Conservation (phyloP, 2,329 filamentous ascomycete genomes). For the Aspergillus floridensis region DNA sequence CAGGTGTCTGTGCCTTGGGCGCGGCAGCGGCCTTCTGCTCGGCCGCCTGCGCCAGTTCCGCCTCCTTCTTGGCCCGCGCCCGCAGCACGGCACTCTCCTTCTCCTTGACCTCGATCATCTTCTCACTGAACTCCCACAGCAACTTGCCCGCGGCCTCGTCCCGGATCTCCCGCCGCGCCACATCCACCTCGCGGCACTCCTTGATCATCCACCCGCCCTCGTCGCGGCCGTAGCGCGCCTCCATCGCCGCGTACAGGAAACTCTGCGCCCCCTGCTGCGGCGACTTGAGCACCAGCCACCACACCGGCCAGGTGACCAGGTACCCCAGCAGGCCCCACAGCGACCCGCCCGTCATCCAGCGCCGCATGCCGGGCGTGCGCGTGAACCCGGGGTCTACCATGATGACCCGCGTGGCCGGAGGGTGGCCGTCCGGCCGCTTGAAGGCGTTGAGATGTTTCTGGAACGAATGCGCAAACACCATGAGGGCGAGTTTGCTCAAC, state of each 20-base stretch:
- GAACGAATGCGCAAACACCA: constrained; percentile 84
- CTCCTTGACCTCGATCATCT: constrained; percentile 76
- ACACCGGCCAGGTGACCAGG: constrained; percentile 71
- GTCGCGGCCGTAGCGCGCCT: constrained; percentile 64
- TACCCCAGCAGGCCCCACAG: constrained; percentile 78
- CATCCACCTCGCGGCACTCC: constrained; percentile 77
- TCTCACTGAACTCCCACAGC: constrained; percentile 86
- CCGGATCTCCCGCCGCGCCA: constrained; percentile 68
- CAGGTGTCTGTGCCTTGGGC: constrained; percentile 28
- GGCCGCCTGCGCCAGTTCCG: constrained; percentile 29
- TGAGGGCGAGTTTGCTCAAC: constrained; percentile 73
- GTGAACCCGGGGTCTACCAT: constrained; percentile 83
- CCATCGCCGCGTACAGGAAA: constrained; percentile 82
- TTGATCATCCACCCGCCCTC: constrained; percentile 74
- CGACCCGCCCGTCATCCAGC: constrained; percentile 83
- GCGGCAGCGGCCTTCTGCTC: constrained; percentile 24
- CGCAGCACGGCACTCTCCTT: constrained; percentile 69
- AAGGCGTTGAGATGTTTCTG: constrained; percentile 89
- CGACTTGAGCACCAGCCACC: constrained; percentile 87
- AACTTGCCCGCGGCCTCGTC: constrained; percentile 79
- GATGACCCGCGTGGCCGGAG: constrained; percentile 78
- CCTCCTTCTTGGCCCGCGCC: constrained; percentile 56
- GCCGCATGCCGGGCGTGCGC: constrained; percentile 80
- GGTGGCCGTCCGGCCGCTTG: constrained; percentile 76
- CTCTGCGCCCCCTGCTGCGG: constrained; percentile 81